phyloP scores from a whole-genome alignment of 2,329 filamentous ascomycete species.

The Parasarocladium wereldwijsianum region DNA sequence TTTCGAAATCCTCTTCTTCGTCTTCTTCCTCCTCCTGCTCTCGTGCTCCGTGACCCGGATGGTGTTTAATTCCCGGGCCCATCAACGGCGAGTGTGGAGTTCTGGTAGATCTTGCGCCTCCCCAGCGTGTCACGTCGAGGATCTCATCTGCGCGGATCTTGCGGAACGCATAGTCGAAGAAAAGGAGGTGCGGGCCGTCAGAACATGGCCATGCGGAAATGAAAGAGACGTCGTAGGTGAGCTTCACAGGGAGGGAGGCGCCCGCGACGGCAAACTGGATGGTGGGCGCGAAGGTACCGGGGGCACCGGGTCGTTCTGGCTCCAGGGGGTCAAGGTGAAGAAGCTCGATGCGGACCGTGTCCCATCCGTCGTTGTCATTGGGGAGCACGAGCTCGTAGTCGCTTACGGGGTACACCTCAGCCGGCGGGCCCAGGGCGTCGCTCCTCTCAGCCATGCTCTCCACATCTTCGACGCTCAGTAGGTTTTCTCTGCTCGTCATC shows the following conservation, averaged over 20 bases:
- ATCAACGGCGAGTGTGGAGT: too few species aligned
- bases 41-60: too few species aligned
- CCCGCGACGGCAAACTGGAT: constrained; percentile 51
- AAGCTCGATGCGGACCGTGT: constrained; percentile 56
- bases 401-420: constrained; percentile 46
- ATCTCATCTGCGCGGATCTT: constrained; percentile 48
- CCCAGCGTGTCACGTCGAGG: constrained; percentile 53
- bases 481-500: too few species aligned
- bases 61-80: too few species aligned
- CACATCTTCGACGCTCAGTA: constrained; percentile 45
- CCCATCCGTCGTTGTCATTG: constrained; percentile 34
- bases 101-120: constrained; percentile 25
- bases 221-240: constrained; percentile 52
- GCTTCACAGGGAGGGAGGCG: constrained; percentile 45
- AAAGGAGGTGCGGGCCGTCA: constrained; percentile 51
- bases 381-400: constrained; percentile 52
- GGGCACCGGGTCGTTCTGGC: constrained; percentile 13
- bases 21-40: constrained; percentile 8
- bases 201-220: constrained; percentile 50
- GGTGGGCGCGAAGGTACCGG: constrained; percentile 42
- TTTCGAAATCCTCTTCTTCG: constrained; percentile 40
- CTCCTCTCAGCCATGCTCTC: constrained; percentile 52
- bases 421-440: constrained; percentile 51
- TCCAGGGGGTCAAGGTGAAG: constrained; percentile 35
- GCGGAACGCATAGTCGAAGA: constrained; percentile 54